Evolutionary conservation across 495 filamentous ascomycete genomes (phyloP).

Genomic region (Aspergillus homomorphus): DNA sequence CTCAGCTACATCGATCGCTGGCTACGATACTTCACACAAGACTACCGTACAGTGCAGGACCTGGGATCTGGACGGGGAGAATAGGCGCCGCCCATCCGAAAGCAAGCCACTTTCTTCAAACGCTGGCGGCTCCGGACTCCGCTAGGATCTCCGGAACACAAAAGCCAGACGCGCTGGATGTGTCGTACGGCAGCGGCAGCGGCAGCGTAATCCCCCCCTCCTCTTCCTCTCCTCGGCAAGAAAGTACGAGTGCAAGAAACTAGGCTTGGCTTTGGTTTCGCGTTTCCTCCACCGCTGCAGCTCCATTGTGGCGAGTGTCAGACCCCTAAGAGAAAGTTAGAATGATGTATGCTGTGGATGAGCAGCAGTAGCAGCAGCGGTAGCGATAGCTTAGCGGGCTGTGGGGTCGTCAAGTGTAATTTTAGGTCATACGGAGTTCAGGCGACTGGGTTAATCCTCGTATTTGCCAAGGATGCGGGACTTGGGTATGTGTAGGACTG

Average conservation of each 20-base stretch:
- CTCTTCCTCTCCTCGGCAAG: background rate
- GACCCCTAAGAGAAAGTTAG: background rate
- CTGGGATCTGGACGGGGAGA: background rate
- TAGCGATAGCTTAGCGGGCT: background rate
- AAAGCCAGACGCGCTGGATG: background rate
- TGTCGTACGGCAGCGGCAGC: background rate
- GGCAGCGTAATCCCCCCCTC: no score
- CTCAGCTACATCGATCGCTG: background rate
- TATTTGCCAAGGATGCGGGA: background rate
- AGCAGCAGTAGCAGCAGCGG: background rate
- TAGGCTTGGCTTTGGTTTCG: background rate
- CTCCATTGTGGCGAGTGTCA: constrained; percentile 13
- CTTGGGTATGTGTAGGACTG: no score
- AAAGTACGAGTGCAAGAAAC: no score
- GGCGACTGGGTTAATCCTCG: background rate
- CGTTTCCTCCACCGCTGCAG: background rate
- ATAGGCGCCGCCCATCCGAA: background rate
- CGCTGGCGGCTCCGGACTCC: background rate
- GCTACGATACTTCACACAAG: no score
- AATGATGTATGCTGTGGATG: constrained; percentile 6
- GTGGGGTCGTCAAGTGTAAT: constrained; percentile 2
- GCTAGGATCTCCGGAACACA: background rate
- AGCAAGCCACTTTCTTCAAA: background rate
- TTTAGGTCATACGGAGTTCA: constrained; percentile 1
- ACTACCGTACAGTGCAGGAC: no score